Evolutionary conservation across 1,284 basidiomycete species (phyloP).

Genomic region (Ustilago vetiveriae): DNA sequence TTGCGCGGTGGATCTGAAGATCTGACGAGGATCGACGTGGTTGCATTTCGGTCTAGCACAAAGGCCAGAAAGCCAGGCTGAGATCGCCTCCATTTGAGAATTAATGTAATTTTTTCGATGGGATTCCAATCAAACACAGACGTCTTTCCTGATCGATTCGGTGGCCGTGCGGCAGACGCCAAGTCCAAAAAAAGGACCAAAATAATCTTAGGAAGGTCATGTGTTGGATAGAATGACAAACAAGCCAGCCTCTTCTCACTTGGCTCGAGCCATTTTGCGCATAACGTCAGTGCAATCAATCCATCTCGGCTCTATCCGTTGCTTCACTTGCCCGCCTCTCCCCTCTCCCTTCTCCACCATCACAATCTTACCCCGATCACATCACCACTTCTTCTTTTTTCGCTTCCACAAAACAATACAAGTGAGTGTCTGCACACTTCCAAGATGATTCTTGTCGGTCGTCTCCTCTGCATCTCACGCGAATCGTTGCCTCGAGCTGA

Average conservation of each 20-base stretch:
- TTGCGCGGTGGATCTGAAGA: too few species aligned
- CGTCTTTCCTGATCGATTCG: slow-evolving; percentile 26
- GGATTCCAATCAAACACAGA: slow-evolving; percentile 17
- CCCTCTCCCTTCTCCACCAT: slow-evolving; percentile 13
- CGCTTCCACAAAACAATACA: slow-evolving; percentile 11
- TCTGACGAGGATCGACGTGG: too few species aligned
- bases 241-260: neutral
- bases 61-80: too few species aligned
- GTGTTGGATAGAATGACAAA: slow-evolving; percentile 6
- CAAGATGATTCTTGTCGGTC: neutral
- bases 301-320: slow-evolving; percentile 8
- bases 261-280: slow-evolving; percentile 11
- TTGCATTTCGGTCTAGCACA: neutral
- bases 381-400: neutral
- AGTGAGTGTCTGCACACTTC: slow-evolving; percentile 18
- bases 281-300: too few species aligned
- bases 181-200: neutral
- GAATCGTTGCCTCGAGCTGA: too few species aligned
- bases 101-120: slow-evolving; percentile 28
- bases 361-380: slow-evolving; percentile 7
- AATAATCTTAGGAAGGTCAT: slow-evolving; percentile 10
- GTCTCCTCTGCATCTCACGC: neutral
- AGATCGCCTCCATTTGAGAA: too few species aligned
- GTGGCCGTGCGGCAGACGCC: slow-evolving; percentile 14
- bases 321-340: neutral